These are phyloP conservation scores for Exophiala mesophila DNA, from an alignment of 2,329 filamentous ascomycete genomes.

Conservation along the genomic window DNA sequence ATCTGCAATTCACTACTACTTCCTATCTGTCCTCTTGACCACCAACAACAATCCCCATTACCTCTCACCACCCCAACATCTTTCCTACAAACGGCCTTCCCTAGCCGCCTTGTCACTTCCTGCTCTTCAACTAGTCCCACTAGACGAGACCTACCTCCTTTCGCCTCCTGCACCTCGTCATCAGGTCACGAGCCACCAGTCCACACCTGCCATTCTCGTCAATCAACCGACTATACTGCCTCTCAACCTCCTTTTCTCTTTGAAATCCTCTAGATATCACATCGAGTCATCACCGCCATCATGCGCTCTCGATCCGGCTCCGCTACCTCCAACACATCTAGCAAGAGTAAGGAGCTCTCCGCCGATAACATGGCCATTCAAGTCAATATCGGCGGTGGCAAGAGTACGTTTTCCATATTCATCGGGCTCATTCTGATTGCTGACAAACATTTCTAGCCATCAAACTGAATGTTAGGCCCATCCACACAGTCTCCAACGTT, in stretches of 20 bases:
- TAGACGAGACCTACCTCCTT: too few species aligned
- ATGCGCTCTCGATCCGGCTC: slow-evolving; percentile 25
- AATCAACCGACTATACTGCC: slow-evolving; percentile 2
- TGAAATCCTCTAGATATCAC: slow-evolving; percentile 2
- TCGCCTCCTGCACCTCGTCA: slow-evolving; percentile 26
- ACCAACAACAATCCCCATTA: too few species aligned
- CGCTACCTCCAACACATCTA: slow-evolving; percentile 17
- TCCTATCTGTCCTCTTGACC: too few species aligned
- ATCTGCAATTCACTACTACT: too few species aligned
- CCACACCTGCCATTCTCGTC: background rate
- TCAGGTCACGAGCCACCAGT: slow-evolving; percentile 18
- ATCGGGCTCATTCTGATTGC: slow-evolving; percentile 22
- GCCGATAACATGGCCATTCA: slow-evolving; percentile 57
- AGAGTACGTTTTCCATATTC: slow-evolving; percentile 44
- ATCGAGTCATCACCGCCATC: slow-evolving; percentile 5
- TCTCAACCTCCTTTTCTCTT: slow-evolving; percentile 9
- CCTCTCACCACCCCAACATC: too few species aligned
- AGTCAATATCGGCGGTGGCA: slow-evolving; percentile 54
- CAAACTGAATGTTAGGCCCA: slow-evolving; percentile 50
- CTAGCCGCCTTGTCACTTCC: too few species aligned
- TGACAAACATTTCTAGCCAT: slow-evolving; percentile 43
- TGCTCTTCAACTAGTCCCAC: too few species aligned
- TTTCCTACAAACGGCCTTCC: too few species aligned
- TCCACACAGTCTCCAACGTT: slow-evolving; percentile 52
- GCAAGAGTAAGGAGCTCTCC: slow-evolving; percentile 38